Percentiles rank a stretch among this genome's conserved stretches.
Evolutionary conservation across 2,329 filamentous ascomycete genomes (phyloP).

Genomic region (Dactylellina drechsleri): DNA sequence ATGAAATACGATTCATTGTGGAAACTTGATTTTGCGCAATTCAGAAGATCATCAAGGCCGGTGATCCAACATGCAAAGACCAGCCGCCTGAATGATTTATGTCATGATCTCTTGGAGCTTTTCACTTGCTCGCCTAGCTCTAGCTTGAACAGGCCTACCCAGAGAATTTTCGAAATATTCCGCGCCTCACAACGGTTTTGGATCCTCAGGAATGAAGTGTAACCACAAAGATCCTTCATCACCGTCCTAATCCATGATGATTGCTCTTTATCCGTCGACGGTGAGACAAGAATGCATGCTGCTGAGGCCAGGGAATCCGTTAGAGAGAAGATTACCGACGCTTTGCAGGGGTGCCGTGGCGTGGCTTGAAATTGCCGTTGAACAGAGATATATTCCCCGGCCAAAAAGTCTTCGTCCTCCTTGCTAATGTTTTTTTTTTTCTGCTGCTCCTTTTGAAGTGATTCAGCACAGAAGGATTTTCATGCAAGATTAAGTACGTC

Average conservation of each 20-base stretch:
- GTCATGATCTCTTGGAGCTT: constrained; percentile 43
- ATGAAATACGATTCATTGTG: constrained; percentile 15
- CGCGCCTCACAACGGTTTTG: constrained; percentile 11
- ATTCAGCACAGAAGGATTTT: constrained; percentile 54
- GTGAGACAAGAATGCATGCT: constrained; percentile 50
- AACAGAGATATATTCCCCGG: constrained; percentile 45
- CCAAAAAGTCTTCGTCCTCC: constrained; percentile 48
- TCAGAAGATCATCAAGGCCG: constrained; percentile 21
- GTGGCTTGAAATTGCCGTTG: constrained; percentile 55
- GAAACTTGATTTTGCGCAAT: constrained; percentile 50
- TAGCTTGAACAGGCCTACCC: constrained; percentile 31
- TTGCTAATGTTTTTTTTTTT: constrained; percentile 29
- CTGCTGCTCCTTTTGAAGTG: constrained; percentile 40
- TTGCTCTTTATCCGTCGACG: constrained; percentile 38
- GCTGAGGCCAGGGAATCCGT: constrained; percentile 43
- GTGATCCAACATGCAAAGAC: constrained; percentile 23
- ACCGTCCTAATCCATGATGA: constrained; percentile 22
- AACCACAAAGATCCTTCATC: constrained; percentile 38
- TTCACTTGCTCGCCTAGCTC: constrained; percentile 46
- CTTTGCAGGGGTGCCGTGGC: constrained; percentile 46
- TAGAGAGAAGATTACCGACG: constrained; percentile 49
- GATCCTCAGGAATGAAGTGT: constrained; percentile 41
- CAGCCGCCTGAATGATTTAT: constrained; percentile 47
- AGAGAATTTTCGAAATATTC: constrained; percentile 36
- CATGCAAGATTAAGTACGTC: constrained; percentile 55